Percentiles rank a stretch among this genome's conserved stretches.
Evolutionary conservation across 495 filamentous ascomycete species (phyloP).

Genomic region (Cercophora scortea): DNA sequence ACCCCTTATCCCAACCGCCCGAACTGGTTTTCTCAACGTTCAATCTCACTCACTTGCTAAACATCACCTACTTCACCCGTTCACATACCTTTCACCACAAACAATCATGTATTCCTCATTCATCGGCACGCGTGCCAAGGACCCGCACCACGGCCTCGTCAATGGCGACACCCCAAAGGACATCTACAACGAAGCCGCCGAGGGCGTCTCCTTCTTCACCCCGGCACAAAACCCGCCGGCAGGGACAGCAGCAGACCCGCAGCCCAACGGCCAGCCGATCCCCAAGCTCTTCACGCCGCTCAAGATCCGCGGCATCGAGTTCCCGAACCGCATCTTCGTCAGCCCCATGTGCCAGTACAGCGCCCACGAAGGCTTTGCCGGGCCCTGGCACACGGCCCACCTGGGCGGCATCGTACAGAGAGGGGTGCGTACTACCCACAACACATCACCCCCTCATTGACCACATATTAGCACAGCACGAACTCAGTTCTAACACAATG

Average conservation of each 20-base stretch:
- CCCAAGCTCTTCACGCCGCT: slow-evolving; percentile 61
- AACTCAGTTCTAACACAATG: no score
- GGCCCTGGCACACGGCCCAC: slow-evolving; percentile 27
- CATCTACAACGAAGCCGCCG: slow-evolving; percentile 3
- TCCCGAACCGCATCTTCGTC: slow-evolving; percentile 55
- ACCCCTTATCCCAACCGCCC: no score
- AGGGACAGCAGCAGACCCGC: slow-evolving; percentile 56
- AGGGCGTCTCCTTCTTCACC: slow-evolving; percentile 60
- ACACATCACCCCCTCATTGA: no score
- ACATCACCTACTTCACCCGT: no score
- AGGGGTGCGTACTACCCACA: slow-evolving; percentile 26
- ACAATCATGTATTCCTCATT: no score
- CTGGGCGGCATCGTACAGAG: slow-evolving; percentile 50
- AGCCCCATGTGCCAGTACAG: slow-evolving; percentile 61
- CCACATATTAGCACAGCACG: no score
- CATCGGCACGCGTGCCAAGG: background rate
- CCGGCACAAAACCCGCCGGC: slow-evolving; percentile 56
- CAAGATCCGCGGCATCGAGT: slow-evolving; percentile 46
- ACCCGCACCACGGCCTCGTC: background rate
- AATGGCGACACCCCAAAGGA: background rate
- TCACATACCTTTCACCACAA: no score
- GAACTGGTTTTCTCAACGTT: no score
- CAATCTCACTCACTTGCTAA: no score
- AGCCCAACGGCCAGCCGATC: slow-evolving; percentile 45
- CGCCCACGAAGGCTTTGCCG: slow-evolving; percentile 39